Evolutionary conservation across 176 grass and related monocot species (phyloP).

Genomic region (Lolium multiflorum): DNA sequence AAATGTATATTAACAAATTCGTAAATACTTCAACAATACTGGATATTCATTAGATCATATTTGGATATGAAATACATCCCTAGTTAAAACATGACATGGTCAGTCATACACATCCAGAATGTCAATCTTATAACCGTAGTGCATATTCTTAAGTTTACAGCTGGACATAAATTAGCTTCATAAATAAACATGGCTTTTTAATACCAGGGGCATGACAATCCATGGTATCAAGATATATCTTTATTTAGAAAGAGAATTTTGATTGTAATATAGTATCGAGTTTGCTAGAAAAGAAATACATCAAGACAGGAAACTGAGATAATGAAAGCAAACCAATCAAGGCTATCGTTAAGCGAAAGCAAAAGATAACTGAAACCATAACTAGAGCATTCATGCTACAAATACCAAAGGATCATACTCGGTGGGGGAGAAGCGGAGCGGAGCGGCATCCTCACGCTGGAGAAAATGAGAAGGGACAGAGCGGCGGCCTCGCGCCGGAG

Average conservation of each 20-base stretch:
- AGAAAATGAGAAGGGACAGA: too few species aligned
- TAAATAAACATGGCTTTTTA: background rate
- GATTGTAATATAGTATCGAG: background rate
- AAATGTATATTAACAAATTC: conserved; percentile 16
- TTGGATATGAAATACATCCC: background rate
- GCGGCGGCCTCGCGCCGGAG: too few species aligned
- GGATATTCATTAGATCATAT: background rate
- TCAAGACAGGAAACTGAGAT: background rate
- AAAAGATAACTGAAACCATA: conserved; percentile 72
- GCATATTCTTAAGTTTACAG: background rate
- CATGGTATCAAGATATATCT: background rate
- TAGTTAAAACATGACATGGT: background rate
- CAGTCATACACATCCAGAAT: background rate
- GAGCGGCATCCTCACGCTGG: too few species aligned
- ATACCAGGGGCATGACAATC: background rate
- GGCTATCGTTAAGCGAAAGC: background rate
- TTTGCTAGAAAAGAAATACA: background rate
- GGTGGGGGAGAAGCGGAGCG: too few species aligned
- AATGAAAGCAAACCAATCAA: background rate
- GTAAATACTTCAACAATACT: background rate
- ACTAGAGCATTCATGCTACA: conserved; percentile 96
- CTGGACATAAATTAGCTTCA: background rate
- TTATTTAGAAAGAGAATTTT: conserved; percentile 8
- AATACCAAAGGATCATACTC: conserved; percentile 22
- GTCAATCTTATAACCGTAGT: background rate